Conservation (phyloP, 2,329 filamentous ascomycete genomes). For the Cordyceps javanica region DNA sequence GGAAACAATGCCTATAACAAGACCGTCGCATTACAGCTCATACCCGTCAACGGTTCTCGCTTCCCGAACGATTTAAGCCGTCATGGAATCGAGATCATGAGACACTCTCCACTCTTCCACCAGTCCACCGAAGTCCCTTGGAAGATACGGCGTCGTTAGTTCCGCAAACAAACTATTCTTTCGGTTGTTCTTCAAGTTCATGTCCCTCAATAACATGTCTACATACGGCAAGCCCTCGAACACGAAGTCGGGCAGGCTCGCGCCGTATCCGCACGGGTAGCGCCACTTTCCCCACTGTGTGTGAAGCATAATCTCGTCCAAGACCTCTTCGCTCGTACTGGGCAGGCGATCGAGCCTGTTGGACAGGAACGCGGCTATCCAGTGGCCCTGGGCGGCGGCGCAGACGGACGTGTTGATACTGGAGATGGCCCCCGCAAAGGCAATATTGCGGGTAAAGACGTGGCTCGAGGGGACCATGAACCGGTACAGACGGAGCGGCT, state of each 20-base stretch:
- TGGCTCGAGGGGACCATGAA: slow-evolving; percentile 21
- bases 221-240: slow-evolving; percentile 55
- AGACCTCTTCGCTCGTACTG: slow-evolving; percentile 24
- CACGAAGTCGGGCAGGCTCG: slow-evolving; percentile 47
- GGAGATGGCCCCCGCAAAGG: slow-evolving; percentile 27
- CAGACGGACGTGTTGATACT: slow-evolving; percentile 28
- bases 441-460: slow-evolving; percentile 23
- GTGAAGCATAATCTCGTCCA: slow-evolving; percentile 42
- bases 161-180: slow-evolving; percentile 16
- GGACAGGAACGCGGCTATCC: slow-evolving; percentile 53
- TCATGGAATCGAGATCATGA: neutral
- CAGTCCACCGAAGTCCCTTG: slow-evolving; percentile 21
- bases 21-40: neutral
- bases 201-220: slow-evolving; percentile 19
- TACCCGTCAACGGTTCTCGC: too few relatives aligned
- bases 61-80: neutral
- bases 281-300: slow-evolving; percentile 44
- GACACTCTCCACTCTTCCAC: slow-evolving; percentile 23
- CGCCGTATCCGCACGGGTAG: slow-evolving; percentile 38
- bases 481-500: slow-evolving; percentile 21
- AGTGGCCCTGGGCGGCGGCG: slow-evolving; percentile 38
- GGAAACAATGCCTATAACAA: too few relatives aligned
- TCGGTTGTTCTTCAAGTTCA: slow-evolving; percentile 15
- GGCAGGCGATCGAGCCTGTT: slow-evolving; percentile 34
- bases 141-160: slow-evolving; percentile 13